Percentiles rank a stretch among this genome's conserved stretches.
phyloP scores from a whole-genome alignment of 352 stramenopile genomes.

The Phytophthora sp. region DNA sequence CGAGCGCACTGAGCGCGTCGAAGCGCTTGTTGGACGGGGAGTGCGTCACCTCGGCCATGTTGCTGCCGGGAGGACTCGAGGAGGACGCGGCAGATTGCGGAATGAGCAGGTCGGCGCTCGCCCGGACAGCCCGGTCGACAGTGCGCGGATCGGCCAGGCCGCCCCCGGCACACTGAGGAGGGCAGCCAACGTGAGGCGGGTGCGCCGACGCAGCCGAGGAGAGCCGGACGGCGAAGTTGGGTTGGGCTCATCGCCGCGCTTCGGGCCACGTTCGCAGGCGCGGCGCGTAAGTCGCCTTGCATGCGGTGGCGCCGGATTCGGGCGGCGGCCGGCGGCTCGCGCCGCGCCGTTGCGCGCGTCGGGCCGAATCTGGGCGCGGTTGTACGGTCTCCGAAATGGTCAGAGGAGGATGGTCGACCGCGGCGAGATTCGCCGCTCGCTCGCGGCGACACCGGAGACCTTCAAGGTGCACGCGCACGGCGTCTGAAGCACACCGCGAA shows the following conservation, averaged over 20 bases:
- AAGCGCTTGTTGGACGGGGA: slow-evolving; percentile 30
- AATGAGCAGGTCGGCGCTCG: too few relatives aligned
- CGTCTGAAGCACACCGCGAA: slow-evolving; percentile 5
- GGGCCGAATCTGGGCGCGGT: slow-evolving; percentile 13
- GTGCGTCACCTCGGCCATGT: slow-evolving; percentile 22
- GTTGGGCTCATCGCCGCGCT: slow-evolving; percentile 22
- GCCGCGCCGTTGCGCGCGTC: neutral
- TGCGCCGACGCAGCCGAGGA: too few relatives aligned
- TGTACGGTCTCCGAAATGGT: slow-evolving; percentile 1
- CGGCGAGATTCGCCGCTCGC: slow-evolving; percentile 15
- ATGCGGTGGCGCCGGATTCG: slow-evolving; percentile 6
- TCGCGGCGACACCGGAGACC: slow-evolving; percentile 6
- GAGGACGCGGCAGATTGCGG: slow-evolving; percentile 12
- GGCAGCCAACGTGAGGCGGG: slow-evolving; percentile 10
- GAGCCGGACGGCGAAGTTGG: slow-evolving; percentile 9
- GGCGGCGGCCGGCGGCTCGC: neutral
- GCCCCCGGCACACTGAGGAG: slow-evolving; percentile 23
- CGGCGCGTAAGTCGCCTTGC: slow-evolving; percentile 9
- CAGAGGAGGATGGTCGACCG: slow-evolving; percentile 6
- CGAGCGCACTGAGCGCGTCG: slow-evolving; percentile 38
- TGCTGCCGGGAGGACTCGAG: too few relatives aligned
- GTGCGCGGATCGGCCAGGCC: neutral
- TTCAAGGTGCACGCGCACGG: slow-evolving; percentile 11
- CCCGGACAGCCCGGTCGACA: too few relatives aligned
- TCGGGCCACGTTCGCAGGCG: neutral